Base-by-base conservation (phyloP, 371 early-diverging fungal species). In the Rhizopus stolonifer region DNA sequence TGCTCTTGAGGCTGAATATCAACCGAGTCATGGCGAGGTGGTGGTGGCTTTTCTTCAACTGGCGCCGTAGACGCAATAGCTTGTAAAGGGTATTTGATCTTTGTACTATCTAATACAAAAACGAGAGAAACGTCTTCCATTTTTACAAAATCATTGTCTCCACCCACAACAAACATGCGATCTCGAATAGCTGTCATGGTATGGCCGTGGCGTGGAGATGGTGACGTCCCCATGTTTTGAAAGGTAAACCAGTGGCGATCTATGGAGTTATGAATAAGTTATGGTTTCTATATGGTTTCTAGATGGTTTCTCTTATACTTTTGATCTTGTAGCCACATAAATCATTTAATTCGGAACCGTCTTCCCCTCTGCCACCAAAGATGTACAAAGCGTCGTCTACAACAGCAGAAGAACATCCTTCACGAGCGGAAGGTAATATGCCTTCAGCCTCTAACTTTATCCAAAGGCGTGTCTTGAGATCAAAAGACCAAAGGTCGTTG, bases 401-500 rank as follows among this genome's bases (percentile, higher is more conserved):
- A 10, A 89, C 72, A 5, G 84, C 66, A 40, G 85, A 66, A 3
- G 84, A 79, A 58, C 85, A 85, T 3, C 82, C 76, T 48, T 86
- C 82, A 48, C 91, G 80, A 40, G 87, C 77, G 6, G 79, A 67
- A 13, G 91, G 91, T 17, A 80, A n/a, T 15, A 17, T 81, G 0
- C 89, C 90, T 18, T 77, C 79, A 3, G 83, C 83, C 5, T 75
- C 70, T 7, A 89, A 70, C 52, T 69, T 77, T 14, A 65, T 48
- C 91, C 91, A 91, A 24, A 53, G 50, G 34, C 79, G 61, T 3
- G 65, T 64, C 15, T 72, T 76, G 19, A 84, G 61, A 56, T 86
- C 85, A 52, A 79, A 87, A n/a, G 71, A 67, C 91, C 90, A 91
- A 60, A 89, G 71, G 59, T 91, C 91, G 56, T 89, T 89, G 56